Evolutionary conservation across 78 protist genomes (phyloP).

Genomic region (Dictyostelium capitatum): DNA sequence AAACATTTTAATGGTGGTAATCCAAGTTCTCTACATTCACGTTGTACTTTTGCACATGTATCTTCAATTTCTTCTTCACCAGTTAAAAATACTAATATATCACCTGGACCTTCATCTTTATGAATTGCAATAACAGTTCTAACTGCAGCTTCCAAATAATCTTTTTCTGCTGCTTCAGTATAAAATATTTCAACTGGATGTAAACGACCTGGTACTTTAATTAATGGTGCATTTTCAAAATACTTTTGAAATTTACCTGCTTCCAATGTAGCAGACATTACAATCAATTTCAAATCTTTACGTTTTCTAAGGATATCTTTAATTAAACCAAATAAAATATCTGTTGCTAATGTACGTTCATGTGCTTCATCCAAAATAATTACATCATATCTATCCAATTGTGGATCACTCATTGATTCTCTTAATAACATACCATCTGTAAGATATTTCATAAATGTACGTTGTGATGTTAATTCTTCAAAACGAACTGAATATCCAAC

Average conservation of each 20-base stretch:
- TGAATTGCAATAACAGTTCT: conserved; percentile 96
- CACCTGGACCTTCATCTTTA: conserved; percentile 95
- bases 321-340: conserved; percentile 97
- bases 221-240: conserved; percentile 94
- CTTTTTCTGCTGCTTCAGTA: conserved; percentile 96
- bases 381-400: conserved; percentile 87
- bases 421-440: conserved; percentile 99
- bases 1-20: conserved; percentile 35
- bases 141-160: conserved; percentile 98
- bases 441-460: conserved; percentile 94
- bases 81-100: conserved; percentile 98
- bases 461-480: conserved; percentile 95
- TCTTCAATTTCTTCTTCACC: conserved; percentile 96
- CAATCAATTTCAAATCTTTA: conserved; percentile 93
- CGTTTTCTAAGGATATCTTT: conserved; percentile 88
- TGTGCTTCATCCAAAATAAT: conserved; percentile 99
- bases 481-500: conserved; percentile 99
- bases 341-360: conserved; percentile 99
- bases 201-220: conserved; percentile 84
- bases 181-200: conserved; percentile 98
- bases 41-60: conserved; percentile 67
- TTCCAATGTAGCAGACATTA: conserved; percentile 99
- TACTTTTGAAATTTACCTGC: conserved; percentile 97
- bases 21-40: conserved; percentile 1
- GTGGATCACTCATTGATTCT: conserved; percentile 98